Conservation (phyloP, 495 filamentous ascomycete genomes). For the Evansstolkia leycettana region DNA sequence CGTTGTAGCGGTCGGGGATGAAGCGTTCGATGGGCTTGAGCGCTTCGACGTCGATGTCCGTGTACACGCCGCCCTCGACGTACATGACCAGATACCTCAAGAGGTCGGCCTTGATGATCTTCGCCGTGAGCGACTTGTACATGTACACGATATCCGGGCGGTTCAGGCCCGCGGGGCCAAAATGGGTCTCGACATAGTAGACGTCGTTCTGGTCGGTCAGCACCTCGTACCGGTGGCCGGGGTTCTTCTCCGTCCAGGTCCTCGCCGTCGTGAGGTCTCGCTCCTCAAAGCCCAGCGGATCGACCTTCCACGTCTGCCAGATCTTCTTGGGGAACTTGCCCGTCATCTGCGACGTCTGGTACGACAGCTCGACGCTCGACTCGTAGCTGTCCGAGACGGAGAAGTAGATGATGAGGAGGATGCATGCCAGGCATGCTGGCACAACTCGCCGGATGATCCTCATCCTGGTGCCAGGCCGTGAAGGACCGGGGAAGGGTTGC, state of each 20-base stretch:
- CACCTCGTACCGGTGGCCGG: conserved; percentile 48
- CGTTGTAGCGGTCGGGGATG: conserved; percentile 28
- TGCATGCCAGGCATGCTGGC: conserved; percentile 14
- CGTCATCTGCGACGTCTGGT: conserved; percentile 9
- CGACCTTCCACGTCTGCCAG: conserved; percentile 59
- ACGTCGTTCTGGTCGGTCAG: conserved; percentile 49
- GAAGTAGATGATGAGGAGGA: conserved; percentile 29
- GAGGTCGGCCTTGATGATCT: conserved; percentile 45
- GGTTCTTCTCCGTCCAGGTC: conserved; percentile 48
- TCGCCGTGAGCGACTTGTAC: conserved; percentile 41
- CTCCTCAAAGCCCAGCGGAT: conserved; percentile 43
- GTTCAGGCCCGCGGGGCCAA: conserved; percentile 42
- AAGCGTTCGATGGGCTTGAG: conserved; percentile 30
- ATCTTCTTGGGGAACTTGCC: conserved; percentile 38
- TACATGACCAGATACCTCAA: conserved; percentile 43
- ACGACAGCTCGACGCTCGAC: too few relatives aligned
- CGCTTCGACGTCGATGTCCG: conserved; percentile 39
- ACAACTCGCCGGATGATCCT: conserved; percentile 10
- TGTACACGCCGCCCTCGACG: conserved; percentile 37
- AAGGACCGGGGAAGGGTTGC: too few relatives aligned
- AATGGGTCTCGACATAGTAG: conserved; percentile 46
- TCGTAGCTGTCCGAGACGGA: conserved; percentile 5
- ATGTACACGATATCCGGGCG: conserved; percentile 47
- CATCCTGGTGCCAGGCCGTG: too few relatives aligned
- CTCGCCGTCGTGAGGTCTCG: conserved; percentile 38